Percentiles rank a stretch among this genome's conserved stretches.
Conservation (phyloP, 1,284 basidiomycete genomes). For the Tetrapyrgos nigripes region DNA sequence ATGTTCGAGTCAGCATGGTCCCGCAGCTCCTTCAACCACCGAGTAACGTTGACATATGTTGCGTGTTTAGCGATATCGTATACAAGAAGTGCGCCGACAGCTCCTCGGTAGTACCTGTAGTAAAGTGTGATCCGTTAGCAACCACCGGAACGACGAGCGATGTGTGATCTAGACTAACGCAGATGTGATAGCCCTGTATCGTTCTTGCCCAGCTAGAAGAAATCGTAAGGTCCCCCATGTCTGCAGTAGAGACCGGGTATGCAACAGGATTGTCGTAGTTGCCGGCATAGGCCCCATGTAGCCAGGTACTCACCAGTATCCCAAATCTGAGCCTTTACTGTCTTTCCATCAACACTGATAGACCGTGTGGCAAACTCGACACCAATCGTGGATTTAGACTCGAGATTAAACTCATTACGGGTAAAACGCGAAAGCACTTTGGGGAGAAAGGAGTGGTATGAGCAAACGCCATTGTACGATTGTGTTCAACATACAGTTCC, state of each 20-base stretch:
- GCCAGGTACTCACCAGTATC: slow-evolving; percentile 81
- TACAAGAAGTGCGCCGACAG: slow-evolving; percentile 91
- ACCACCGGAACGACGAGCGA: slow-evolving; percentile 1
- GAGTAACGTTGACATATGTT: slow-evolving; percentile 94
- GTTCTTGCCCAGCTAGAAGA: slow-evolving; percentile 90
- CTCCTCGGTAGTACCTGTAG: slow-evolving; percentile 94
- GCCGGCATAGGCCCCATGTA: not conserved
- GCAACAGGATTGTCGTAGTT: slow-evolving; percentile 1
- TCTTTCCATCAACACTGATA: slow-evolving; percentile 95
- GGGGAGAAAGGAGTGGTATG: not conserved
- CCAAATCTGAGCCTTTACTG: slow-evolving; percentile 99
- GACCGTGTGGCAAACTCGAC: slow-evolving; percentile 99
- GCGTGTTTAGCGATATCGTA: slow-evolving; percentile 96
- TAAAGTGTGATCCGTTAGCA: slow-evolving; percentile 7
- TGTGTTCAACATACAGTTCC: slow-evolving; percentile 42
- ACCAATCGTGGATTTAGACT: slow-evolving; percentile 98
- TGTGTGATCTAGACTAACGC: slow-evolving; percentile 61
- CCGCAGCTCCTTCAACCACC: slow-evolving; percentile 98
- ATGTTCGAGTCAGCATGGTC: slow-evolving; percentile 95
- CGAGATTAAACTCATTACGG: slow-evolving; percentile 98
- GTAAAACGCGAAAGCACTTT: slow-evolving; percentile 94
- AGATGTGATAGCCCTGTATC: slow-evolving; percentile 98
- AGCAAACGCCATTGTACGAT: not conserved
- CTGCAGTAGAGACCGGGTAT: not conserved
- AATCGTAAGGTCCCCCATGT: slow-evolving; percentile 10